Conservation (phyloP, 2,329 filamentous ascomycete species). For the Pseudogymnoascus sp. region DNA sequence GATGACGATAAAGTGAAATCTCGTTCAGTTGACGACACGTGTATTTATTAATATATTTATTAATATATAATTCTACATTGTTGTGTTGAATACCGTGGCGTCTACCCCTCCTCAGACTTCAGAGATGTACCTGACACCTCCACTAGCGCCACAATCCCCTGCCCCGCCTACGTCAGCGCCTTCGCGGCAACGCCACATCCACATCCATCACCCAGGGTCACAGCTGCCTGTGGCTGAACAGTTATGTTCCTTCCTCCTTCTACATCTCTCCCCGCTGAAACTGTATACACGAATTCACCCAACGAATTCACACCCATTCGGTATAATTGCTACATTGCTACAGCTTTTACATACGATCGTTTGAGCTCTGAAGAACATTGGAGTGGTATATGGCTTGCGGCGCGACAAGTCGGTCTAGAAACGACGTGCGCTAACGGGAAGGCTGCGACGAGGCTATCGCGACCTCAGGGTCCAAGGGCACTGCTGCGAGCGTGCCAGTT, state of each 20-base stretch:
- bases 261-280: neutral
- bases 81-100: neutral
- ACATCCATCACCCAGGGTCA: neutral
- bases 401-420: neutral
- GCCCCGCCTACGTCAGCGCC: conserved; percentile 6
- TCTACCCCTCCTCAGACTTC: neutral
- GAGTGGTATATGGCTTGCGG: neutral
- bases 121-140: neutral
- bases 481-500: neutral
- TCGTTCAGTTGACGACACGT: neutral
- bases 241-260: neutral
- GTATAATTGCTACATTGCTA: neutral
- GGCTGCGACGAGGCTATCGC: neutral
- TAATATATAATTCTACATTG: neutral
- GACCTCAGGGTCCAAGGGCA: neutral
- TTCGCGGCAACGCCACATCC: neutral
- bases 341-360: neutral
- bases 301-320: neutral
- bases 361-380: neutral
- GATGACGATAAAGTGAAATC: neutral
- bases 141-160: neutral
- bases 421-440: neutral
- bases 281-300: neutral
- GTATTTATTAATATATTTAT: neutral
- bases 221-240: conserved; percentile 1